A percentile compares a stretch with the other conserved stretches of the same genome.
These are phyloP conservation scores for Lipomyces anomalus DNA, from an alignment of 805 yeast genomes.

Conservation along the genomic window DNA sequence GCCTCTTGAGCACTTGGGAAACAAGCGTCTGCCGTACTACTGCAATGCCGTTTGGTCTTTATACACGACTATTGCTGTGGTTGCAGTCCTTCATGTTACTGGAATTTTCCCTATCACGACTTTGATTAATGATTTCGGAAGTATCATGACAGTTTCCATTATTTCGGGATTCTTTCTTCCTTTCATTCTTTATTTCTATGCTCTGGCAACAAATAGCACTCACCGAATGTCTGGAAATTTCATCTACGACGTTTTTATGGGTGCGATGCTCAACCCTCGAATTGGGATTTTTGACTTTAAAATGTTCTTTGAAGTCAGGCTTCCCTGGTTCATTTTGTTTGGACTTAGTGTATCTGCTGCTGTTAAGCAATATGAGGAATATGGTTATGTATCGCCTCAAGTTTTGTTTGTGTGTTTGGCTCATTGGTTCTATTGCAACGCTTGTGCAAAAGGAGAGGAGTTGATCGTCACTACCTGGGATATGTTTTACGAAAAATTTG, in stretches of 20 bases:
- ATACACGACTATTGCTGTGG: conserved; percentile 58
- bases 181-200: conserved; percentile 61
- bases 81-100: conserved; percentile 60
- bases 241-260: conserved; percentile 90
- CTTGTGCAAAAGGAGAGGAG: conserved; percentile 97
- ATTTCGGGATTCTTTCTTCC: conserved; percentile 68
- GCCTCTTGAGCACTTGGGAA: conserved; percentile 75
- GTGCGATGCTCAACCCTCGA: conserved; percentile 95
- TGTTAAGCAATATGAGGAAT: conserved; percentile 70
- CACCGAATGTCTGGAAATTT: conserved; percentile 89
- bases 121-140: conserved; percentile 76
- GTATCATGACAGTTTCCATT: conserved; percentile 89
- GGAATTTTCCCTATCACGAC: conserved; percentile 69
- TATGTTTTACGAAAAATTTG: conserved; percentile 98
- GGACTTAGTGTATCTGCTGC: conserved; percentile 70
- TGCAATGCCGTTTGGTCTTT: conserved; percentile 89
- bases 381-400: conserved; percentile 76
- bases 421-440: conserved; percentile 92
- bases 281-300: conserved; percentile 87
- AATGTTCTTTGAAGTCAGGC: conserved; percentile 95
- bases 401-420: conserved; percentile 68
- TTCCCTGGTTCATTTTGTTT: conserved; percentile 91
- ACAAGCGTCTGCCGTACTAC: conserved; percentile 79
- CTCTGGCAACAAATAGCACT: conserved; percentile 64
- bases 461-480: conserved; percentile 98